A percentile compares a stretch with the other conserved stretches of the same genome.
These are phyloP conservation scores for Ophiostoma sp. DNA, from an alignment of 2,329 filamentous ascomycete genomes.

Conservation along the genomic window DNA sequence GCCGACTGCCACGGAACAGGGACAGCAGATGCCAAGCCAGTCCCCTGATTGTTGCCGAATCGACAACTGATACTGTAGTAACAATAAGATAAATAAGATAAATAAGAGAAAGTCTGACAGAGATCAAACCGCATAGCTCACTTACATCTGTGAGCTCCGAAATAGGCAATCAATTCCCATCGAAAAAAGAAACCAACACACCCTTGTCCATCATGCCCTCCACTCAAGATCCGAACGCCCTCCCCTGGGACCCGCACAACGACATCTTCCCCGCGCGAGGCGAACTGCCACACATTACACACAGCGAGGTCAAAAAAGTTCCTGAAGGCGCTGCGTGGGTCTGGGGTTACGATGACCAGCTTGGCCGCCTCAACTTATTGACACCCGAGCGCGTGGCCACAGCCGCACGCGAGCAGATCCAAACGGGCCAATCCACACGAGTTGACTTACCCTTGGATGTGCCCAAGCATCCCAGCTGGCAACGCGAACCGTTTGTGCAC, in stretches of 20 bases:
- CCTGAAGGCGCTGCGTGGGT: slow-evolving; percentile 32
- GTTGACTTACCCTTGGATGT: slow-evolving; percentile 45
- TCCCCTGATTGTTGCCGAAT: neutral
- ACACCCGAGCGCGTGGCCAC: slow-evolving; percentile 46
- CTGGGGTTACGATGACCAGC: slow-evolving; percentile 47
- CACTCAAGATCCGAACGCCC: neutral
- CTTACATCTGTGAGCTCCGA: neutral
- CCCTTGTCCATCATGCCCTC: neutral
- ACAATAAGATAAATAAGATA: slow-evolving; percentile 8
- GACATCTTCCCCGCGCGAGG: neutral
- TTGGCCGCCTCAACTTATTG: slow-evolving; percentile 52
- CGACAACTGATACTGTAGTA: too few species aligned
- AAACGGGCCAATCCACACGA: slow-evolving; percentile 41
- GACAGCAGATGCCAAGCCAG: neutral
- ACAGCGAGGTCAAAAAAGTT: neutral
- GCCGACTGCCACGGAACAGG: neutral
- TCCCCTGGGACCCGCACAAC: slow-evolving; percentile 14
- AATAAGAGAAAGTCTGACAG: neutral
- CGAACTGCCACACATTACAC: neutral
- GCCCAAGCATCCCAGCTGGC: slow-evolving; percentile 20
- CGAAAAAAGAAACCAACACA: neutral
- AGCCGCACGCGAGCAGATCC: slow-evolving; percentile 47
- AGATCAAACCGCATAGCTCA: neutral
- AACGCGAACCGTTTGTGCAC: slow-evolving; percentile 20
- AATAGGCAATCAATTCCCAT: neutral